Percentiles rank a stretch among this genome's conserved stretches.
phyloP scores from a whole-genome alignment of 768 basidiomycete species.

The Panaeolus cyanescens region DNA sequence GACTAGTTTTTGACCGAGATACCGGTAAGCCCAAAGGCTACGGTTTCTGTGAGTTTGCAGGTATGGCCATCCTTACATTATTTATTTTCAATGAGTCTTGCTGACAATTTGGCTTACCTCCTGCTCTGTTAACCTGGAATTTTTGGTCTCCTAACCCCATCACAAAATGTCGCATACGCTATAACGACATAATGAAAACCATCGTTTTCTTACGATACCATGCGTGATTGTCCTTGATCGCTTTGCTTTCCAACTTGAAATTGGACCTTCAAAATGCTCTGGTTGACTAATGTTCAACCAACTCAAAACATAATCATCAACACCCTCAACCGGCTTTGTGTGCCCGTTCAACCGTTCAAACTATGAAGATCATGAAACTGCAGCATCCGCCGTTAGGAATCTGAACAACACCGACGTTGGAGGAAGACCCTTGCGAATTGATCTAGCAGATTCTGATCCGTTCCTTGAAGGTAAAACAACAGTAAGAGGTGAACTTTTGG shows the following conservation, averaged over 20 bases:
- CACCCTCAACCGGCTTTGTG: not conserved
- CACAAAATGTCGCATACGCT: not conserved
- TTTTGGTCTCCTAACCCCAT: not conserved
- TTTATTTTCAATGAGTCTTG: slow-evolving; percentile 17
- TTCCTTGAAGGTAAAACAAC: slow-evolving; percentile 91
- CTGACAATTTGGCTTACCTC: not conserved
- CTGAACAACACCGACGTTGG: slow-evolving; percentile 91
- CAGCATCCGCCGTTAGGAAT: slow-evolving; percentile 92
- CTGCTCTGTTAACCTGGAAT: not conserved
- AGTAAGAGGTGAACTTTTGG: slow-evolving; percentile 78
- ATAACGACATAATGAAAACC: not conserved
- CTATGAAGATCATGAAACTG: slow-evolving; percentile 87
- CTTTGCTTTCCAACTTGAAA: slow-evolving; percentile 4
- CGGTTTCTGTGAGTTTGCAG: slow-evolving; percentile 91
- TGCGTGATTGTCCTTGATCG: not conserved
- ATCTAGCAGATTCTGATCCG: slow-evolving; percentile 91
- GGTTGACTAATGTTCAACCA: not conserved
- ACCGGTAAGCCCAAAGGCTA: slow-evolving; percentile 96
- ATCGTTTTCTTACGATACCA: slow-evolving; percentile 1
- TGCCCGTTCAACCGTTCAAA: slow-evolving; percentile 1
- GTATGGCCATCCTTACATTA: slow-evolving; percentile 52
- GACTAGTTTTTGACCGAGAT: slow-evolving; percentile 87
- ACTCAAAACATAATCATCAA: not conserved
- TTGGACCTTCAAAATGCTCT: not conserved
- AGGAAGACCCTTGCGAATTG: slow-evolving; percentile 91